Evolutionary conservation across 305 asterid species (phyloP).

Genomic region (Fraxinus ornus): DNA sequence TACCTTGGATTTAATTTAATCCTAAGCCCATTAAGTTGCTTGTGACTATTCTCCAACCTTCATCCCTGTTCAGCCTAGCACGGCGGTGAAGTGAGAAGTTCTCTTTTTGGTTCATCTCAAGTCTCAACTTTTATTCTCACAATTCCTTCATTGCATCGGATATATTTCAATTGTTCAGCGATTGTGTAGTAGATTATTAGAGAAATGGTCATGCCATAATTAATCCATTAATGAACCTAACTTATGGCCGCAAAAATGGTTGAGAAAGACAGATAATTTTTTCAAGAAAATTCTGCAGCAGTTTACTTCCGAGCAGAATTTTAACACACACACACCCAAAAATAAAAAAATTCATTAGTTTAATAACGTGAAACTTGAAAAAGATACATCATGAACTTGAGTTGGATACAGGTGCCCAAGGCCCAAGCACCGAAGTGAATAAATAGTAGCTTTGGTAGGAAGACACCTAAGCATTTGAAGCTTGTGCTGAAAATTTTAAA

Average conservation of each 20-base stretch:
- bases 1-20: neutral
- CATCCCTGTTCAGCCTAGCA: neutral
- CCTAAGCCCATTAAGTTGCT: neutral
- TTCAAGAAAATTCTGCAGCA: neutral
- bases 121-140: neutral
- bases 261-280: neutral
- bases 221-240: neutral
- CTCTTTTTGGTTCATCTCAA: neutral
- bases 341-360: neutral
- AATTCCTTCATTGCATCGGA: neutral
- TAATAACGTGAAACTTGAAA: neutral
- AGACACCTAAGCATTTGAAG: neutral
- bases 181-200: neutral
- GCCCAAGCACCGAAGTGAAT: neutral
- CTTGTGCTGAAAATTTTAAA: neutral
- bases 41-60: neutral
- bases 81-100: neutral
- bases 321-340: neutral
- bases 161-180: neutral
- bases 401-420: neutral
- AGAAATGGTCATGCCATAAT: neutral
- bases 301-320: neutral
- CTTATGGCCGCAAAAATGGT: no score
- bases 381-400: neutral
- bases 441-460: neutral